Conservation (phyloP, 495 filamentous ascomycete genomes). For the Aspergillus haitiensis region DNA sequence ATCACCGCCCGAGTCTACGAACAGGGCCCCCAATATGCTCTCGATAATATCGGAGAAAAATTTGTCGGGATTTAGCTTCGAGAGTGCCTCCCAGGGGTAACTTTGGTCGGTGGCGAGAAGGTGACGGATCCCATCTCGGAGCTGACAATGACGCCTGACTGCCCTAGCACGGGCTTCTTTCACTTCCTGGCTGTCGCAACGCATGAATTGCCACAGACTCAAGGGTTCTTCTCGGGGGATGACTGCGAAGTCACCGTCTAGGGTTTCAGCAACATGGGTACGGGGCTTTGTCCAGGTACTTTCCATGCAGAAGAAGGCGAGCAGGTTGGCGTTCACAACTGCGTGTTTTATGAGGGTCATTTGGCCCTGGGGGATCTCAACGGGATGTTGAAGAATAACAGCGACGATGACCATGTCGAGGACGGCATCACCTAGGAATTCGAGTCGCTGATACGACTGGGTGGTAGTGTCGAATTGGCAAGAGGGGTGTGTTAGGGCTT, state of each 20-base stretch:
- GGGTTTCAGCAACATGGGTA: conserved; percentile 18
- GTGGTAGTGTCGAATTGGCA: conserved; percentile 51
- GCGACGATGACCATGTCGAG: conserved; percentile 75
- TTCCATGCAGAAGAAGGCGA: conserved; percentile 79
- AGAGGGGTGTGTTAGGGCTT: conserved; percentile 85
- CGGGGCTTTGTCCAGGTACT: conserved; percentile 24
- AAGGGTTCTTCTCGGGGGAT: conserved; percentile 16
- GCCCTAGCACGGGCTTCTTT: conserved; percentile 46
- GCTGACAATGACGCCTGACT: conserved; percentile 44
- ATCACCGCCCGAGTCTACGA: conserved; percentile 69
- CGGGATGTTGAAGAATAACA: conserved; percentile 46
- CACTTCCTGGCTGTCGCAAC: conserved; percentile 52
- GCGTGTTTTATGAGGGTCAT: conserved; percentile 78
- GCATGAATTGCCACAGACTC: conserved; percentile 70
- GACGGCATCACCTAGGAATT: conserved; percentile 87
- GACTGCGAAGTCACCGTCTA: not conserved
- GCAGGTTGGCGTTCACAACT: conserved; percentile 78
- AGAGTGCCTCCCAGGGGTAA: conserved; percentile 77
- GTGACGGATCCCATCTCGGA: conserved; percentile 50
- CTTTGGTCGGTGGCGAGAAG: conserved; percentile 46
- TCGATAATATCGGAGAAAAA: conserved; percentile 88
- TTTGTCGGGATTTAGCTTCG: conserved; percentile 67
- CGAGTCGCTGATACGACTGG: conserved; percentile 79
- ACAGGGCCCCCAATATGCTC: conserved; percentile 78
- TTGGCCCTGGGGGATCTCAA: conserved; percentile 54